Conservation (phyloP, 1,284 basidiomycete species). For the Fomes fomentarius region DNA sequence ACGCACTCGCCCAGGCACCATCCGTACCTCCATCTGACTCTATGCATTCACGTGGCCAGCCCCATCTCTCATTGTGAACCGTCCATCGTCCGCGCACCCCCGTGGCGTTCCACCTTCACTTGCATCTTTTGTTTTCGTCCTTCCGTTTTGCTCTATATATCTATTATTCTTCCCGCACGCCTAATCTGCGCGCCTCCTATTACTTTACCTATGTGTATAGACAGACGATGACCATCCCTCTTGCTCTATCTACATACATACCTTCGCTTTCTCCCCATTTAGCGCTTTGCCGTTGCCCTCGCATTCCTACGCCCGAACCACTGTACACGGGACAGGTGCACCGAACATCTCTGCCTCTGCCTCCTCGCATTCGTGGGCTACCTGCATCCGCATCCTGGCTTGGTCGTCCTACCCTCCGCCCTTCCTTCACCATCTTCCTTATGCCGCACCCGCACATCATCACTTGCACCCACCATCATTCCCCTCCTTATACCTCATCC, state of each 20-base stretch:
- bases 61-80: not conserved
- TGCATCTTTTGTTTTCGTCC: not conserved
- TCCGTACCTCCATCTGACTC: not conserved
- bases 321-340: not conserved
- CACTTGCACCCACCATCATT: not conserved
- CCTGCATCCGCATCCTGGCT: too few species aligned
- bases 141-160: slow-evolving; percentile 22
- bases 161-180: slow-evolving; percentile 20
- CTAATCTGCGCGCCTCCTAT: slow-evolving; percentile 22
- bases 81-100: not conserved
- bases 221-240: slow-evolving; percentile 6
- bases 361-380: not conserved
- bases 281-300: slow-evolving; percentile 17
- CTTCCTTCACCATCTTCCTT: not conserved
- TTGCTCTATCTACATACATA: slow-evolving; percentile 12
- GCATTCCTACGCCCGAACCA: too few species aligned
- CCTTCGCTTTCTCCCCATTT: slow-evolving; percentile 7
- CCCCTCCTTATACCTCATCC: not conserved
- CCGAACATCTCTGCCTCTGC: not conserved
- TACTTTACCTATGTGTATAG: slow-evolving; percentile 23
- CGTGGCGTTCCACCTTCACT: not conserved
- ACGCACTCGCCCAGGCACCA: not conserved
- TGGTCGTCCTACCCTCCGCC: not conserved
- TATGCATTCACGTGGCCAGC: too few species aligned
- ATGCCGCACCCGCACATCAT: not conserved